Percentiles rank a stretch among this genome's conserved stretches.
phyloP scores from a whole-genome alignment of 345 rosid genomes.

The Syzygium oleosum region DNA sequence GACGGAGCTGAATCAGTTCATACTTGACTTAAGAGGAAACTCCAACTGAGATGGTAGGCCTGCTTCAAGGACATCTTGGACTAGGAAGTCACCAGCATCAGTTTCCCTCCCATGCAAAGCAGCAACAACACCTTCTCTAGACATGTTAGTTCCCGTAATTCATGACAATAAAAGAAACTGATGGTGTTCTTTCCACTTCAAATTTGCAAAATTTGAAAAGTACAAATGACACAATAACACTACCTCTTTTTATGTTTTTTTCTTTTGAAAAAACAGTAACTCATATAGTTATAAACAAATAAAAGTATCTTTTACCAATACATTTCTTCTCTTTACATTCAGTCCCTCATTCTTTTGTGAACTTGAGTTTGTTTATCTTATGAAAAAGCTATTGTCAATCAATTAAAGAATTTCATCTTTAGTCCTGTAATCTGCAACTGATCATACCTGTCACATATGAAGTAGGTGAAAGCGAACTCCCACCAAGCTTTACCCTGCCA shows the following conservation, averaged over 20 bases:
- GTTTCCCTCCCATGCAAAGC: conserved; percentile 91
- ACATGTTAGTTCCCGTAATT: conserved; percentile 3
- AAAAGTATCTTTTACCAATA: neutral
- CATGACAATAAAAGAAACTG: neutral
- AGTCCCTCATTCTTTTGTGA: neutral
- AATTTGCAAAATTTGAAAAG: neutral
- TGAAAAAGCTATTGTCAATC: neutral
- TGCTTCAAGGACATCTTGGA: conserved; percentile 81
- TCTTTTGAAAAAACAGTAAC: neutral
- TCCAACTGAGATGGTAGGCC: conserved; percentile 79
- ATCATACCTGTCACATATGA: conserved; percentile 70
- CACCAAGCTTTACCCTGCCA: conserved; percentile 83
- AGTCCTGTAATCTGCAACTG: neutral
- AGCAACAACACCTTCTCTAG: conserved; percentile 60
- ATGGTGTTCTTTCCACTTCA: neutral
- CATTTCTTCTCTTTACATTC: neutral
- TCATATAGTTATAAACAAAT: neutral
- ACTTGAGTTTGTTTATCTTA: neutral
- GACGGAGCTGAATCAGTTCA: conserved; percentile 8
- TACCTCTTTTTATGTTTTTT: neutral
- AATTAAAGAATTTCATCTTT: neutral
- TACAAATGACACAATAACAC: neutral
- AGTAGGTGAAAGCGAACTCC: conserved; percentile 49
- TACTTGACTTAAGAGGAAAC: conserved; percentile 50
- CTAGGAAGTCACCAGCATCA: conserved; percentile 67